Conservation (phyloP, 2,329 filamentous ascomycete genomes). For the Botryotinia convoluta region DNA sequence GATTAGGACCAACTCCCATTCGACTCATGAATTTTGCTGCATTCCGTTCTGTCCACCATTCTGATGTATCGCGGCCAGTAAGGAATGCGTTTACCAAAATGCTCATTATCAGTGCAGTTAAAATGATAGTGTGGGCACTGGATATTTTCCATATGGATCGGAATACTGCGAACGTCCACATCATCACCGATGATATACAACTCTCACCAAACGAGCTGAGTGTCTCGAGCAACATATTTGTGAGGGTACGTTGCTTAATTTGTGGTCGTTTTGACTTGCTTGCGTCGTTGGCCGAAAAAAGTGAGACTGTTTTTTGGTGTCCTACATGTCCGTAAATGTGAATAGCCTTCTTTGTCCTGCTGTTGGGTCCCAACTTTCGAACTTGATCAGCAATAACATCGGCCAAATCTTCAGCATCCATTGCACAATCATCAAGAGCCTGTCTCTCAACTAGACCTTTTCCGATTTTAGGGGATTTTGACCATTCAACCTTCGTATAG, state of each 20-base stretch:
- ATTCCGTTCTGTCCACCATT: conserved; percentile 83
- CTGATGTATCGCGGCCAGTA: conserved; percentile 67
- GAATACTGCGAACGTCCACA: conserved; percentile 68
- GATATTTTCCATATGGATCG: conserved; percentile 65
- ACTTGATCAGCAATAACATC: conserved; percentile 78
- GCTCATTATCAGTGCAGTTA: conserved; percentile 67
- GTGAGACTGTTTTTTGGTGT: conserved; percentile 60
- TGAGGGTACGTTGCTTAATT: conserved; percentile 59
- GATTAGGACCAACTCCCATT: conserved; percentile 75
- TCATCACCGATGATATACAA: conserved; percentile 70
- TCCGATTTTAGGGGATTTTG: conserved; percentile 59
- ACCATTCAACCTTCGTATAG: conserved; percentile 86
- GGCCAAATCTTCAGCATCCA: conserved; percentile 70
- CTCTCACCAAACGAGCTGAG: conserved; percentile 72
- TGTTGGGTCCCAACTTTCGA: conserved; percentile 68
- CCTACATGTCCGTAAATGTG: conserved; percentile 77
- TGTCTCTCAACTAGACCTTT: conserved; percentile 63
- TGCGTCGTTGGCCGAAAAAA: conserved; percentile 52
- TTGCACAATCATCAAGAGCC: conserved; percentile 71
- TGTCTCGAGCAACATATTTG: conserved; percentile 70
- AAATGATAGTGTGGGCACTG: conserved; percentile 71
- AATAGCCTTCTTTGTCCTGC: conserved; percentile 72
- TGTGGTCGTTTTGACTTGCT: conserved; percentile 51
- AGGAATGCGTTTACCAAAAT: conserved; percentile 71
- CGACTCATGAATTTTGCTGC: conserved; percentile 78